These are phyloP conservation scores for Colletotrichum eremochloae DNA, from an alignment of 2,329 filamentous ascomycete genomes.

Conservation along the genomic window DNA sequence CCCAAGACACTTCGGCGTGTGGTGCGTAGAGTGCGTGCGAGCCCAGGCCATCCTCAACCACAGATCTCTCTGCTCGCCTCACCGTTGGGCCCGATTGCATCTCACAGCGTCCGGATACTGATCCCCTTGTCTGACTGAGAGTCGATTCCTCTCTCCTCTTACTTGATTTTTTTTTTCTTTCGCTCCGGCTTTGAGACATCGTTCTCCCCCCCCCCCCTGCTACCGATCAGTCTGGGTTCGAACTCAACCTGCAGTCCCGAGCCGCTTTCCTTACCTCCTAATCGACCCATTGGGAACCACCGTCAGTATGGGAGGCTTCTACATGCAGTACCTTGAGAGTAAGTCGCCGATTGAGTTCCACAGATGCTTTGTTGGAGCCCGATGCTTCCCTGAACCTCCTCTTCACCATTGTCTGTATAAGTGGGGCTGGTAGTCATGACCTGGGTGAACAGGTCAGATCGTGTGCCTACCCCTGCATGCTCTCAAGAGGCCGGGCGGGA, in stretches of 20 bases:
- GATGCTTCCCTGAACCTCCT: constrained; percentile 40
- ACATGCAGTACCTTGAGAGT: constrained; percentile 82
- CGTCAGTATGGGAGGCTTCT: constrained; percentile 72
- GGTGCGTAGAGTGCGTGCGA: constrained; percentile 36
- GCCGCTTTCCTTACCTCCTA: constrained; percentile 14
- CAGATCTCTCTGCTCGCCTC: constrained; percentile 54
- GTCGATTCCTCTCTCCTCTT: constrained; percentile 45
- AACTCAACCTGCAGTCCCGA: constrained; percentile 26
- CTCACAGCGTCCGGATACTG: constrained; percentile 51
- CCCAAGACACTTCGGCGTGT: constrained; percentile 22
- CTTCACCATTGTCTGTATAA: constrained; percentile 37
- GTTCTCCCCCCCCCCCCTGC: constrained; percentile 31
- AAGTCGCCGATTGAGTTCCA: constrained; percentile 60
- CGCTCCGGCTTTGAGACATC: constrained; percentile 34
- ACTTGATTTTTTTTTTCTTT: constrained; percentile 34
- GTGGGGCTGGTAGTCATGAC: constrained; percentile 32
- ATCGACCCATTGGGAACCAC: constrained; percentile 46
- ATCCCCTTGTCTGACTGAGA: constrained; percentile 50
- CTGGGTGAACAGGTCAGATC: constrained; percentile 37
- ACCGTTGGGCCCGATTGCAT: constrained; percentile 70
- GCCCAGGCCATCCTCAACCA: constrained; percentile 45
- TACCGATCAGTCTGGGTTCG: constrained; percentile 11
- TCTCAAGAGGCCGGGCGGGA: constrained; percentile 47
- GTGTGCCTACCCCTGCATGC: constrained; percentile 50
- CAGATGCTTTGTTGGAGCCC: constrained; percentile 33